Evolutionary conservation across 2,329 filamentous ascomycete genomes (phyloP).

Genomic region (Sordariomycetes sp.): DNA sequence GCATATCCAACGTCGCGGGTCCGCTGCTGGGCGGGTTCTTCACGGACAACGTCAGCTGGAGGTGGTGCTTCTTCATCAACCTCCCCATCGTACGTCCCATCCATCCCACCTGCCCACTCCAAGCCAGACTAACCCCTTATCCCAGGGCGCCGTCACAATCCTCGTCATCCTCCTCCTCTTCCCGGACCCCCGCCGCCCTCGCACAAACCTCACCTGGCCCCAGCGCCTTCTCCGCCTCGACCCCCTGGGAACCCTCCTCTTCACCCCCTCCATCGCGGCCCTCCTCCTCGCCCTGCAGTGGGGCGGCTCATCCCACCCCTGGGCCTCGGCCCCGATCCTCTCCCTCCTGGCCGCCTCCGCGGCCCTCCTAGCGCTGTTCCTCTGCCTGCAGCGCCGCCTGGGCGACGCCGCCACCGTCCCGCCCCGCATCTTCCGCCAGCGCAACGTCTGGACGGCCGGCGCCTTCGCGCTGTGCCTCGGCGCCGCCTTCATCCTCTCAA

Average conservation of each 20-base stretch:
- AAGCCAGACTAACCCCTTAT: neutral
- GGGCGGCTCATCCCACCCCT: slow-evolving; percentile 18
- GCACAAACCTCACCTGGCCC: slow-evolving; percentile 9
- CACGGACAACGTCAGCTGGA: slow-evolving; percentile 23
- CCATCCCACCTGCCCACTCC: neutral
- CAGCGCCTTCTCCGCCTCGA: slow-evolving; percentile 16
- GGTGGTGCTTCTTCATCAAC: slow-evolving; percentile 31
- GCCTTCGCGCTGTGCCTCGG: slow-evolving; percentile 27
- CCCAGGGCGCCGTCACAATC: slow-evolving; percentile 16
- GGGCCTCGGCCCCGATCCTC: slow-evolving; percentile 8
- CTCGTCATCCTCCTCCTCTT: slow-evolving; percentile 18
- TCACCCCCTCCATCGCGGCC: slow-evolving; percentile 16
- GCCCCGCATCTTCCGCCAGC: slow-evolving; percentile 26
- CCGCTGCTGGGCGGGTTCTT: slow-evolving; percentile 23
- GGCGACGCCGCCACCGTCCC: slow-evolving; percentile 31
- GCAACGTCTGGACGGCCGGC: slow-evolving; percentile 24
- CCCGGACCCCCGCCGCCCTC: slow-evolving; percentile 7
- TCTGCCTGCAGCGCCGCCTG: slow-evolving; percentile 24
- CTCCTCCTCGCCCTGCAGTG: slow-evolving; percentile 30
- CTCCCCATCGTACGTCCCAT: slow-evolving; percentile 18
- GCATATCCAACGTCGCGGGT: slow-evolving; percentile 27
- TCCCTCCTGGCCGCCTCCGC: slow-evolving; percentile 19
- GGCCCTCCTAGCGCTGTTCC: slow-evolving; percentile 22
- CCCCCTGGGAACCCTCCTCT: slow-evolving; percentile 10
- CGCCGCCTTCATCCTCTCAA: slow-evolving; percentile 14